phyloP scores from a whole-genome alignment of 495 filamentous ascomycete species.

The Gamarada debralockiae region DNA sequence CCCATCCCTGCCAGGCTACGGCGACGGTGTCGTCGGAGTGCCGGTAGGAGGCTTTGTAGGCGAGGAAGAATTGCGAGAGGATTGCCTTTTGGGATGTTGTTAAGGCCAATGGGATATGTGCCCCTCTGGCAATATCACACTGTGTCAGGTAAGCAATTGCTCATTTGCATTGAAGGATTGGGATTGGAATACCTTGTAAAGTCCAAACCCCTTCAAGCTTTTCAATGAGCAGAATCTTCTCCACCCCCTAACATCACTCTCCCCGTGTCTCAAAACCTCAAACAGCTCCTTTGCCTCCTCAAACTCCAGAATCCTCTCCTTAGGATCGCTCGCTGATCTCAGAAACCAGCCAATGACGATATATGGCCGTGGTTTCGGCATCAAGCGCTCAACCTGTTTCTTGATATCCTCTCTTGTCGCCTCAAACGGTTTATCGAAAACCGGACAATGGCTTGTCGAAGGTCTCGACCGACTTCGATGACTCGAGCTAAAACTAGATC shows the following conservation, averaged over 20 bases:
- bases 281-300: conserved; percentile 12
- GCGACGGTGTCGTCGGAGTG: conserved; percentile 18
- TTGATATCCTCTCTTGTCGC: conserved; percentile 18
- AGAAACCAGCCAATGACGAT: conserved; percentile 21
- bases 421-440: conserved; percentile 7
- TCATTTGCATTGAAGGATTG: not conserved
- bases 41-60: conserved; percentile 16
- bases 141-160: not conserved
- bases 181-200: conserved; percentile 17
- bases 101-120: conserved; percentile 17
- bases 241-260: conserved; percentile 11
- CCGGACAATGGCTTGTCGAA: conserved; percentile 6
- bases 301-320: conserved; percentile 15
- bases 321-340: conserved; percentile 7
- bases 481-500: not conserved
- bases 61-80: conserved; percentile 19
- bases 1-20: conserved; percentile 21
- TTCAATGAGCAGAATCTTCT: conserved; percentile 11
- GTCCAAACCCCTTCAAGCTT: conserved; percentile 16
- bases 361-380: conserved; percentile 11
- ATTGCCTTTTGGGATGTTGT: conserved; percentile 14
- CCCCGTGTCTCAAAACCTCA: conserved; percentile 12
- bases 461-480: conserved; percentile 1
- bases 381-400: conserved; percentile 12
- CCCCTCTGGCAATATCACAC: conserved; percentile 22